Conservation (phyloP, 2,329 filamentous ascomycete genomes). For the Colletotrichum liaoningense region DNA sequence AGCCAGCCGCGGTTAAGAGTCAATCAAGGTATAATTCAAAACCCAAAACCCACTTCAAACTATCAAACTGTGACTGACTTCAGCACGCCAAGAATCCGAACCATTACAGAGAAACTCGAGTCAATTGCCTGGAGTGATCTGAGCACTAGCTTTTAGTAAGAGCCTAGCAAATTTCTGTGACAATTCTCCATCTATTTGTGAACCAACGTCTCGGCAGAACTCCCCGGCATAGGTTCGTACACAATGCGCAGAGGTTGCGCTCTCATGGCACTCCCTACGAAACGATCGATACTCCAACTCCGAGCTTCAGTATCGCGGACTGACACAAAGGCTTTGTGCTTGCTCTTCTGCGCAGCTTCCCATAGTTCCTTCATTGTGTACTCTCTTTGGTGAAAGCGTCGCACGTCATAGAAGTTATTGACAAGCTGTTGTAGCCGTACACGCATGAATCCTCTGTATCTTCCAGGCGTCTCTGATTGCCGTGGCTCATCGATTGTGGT, state of each 20-base stretch:
- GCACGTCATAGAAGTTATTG: background rate
- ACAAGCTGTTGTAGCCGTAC: conserved; percentile 10
- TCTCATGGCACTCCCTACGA: background rate
- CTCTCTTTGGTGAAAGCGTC: background rate
- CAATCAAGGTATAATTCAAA: too few relatives aligned
- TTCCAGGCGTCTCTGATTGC: background rate
- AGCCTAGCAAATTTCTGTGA: too few relatives aligned
- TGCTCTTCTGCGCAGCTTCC: conserved; percentile 9
- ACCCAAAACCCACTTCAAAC: too few relatives aligned
- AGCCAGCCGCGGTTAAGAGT: too few relatives aligned
- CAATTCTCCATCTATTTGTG: too few relatives aligned
- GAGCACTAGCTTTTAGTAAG: too few relatives aligned
- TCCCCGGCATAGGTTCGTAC: background rate
- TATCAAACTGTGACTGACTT: too few relatives aligned
- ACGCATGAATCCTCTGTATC: conserved; percentile 2
- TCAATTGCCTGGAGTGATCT: too few relatives aligned
- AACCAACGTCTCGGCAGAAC: too few relatives aligned
- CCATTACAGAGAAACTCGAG: too few relatives aligned
- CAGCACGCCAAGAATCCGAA: too few relatives aligned
- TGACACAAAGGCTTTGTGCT: background rate
- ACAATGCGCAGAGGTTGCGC: background rate
- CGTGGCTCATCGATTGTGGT: too few relatives aligned
- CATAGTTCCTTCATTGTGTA: background rate
- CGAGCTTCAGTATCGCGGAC: background rate
- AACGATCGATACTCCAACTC: background rate